Evolutionary conservation across 192 early-diverging fungal genomes (phyloP).

Genomic region (Powellomyces hirtus): DNA sequence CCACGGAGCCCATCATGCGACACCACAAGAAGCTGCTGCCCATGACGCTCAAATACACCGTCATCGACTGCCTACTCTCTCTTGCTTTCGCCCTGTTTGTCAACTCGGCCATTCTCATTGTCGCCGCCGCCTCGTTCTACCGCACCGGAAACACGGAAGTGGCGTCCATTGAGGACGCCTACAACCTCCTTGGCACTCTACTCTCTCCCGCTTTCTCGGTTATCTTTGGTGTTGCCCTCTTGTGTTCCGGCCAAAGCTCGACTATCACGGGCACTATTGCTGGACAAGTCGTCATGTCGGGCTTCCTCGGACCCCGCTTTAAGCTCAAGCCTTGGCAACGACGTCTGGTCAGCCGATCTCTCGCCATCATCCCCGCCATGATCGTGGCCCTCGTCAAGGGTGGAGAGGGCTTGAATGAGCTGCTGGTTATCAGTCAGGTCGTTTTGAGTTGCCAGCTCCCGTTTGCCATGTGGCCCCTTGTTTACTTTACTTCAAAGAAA

Average conservation of each 20-base stretch:
- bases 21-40: slow-evolving; percentile 6
- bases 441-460: slow-evolving; percentile 73
- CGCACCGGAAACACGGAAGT: slow-evolving; percentile 46
- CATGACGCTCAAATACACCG: slow-evolving; percentile 3
- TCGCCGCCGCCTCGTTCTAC: slow-evolving; percentile 70
- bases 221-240: slow-evolving; percentile 72
- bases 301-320: slow-evolving; percentile 53
- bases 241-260: slow-evolving; percentile 72
- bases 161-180: slow-evolving; percentile 60
- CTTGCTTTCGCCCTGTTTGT: slow-evolving; percentile 72
- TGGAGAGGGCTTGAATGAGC: slow-evolving; percentile 51
- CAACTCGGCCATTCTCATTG: slow-evolving; percentile 76
- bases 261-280: slow-evolving; percentile 80
- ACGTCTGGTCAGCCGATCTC: slow-evolving; percentile 61
- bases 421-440: slow-evolving; percentile 73
- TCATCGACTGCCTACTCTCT: slow-evolving; percentile 14
- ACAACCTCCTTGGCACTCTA: slow-evolving; percentile 50
- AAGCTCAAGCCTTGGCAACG: slow-evolving; percentile 57
- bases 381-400: slow-evolving; percentile 62
- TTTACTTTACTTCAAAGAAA: slow-evolving; percentile 55
- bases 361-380: slow-evolving; percentile 75
- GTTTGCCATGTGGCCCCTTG: slow-evolving; percentile 74
- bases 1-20: neutral
- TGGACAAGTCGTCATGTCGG: slow-evolving; percentile 77
- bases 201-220: slow-evolving; percentile 62